Percentiles rank a stretch among this genome's conserved stretches.
Conservation (phyloP, 2,329 filamentous ascomycete species). For the Fusarium staphyleae region DNA sequence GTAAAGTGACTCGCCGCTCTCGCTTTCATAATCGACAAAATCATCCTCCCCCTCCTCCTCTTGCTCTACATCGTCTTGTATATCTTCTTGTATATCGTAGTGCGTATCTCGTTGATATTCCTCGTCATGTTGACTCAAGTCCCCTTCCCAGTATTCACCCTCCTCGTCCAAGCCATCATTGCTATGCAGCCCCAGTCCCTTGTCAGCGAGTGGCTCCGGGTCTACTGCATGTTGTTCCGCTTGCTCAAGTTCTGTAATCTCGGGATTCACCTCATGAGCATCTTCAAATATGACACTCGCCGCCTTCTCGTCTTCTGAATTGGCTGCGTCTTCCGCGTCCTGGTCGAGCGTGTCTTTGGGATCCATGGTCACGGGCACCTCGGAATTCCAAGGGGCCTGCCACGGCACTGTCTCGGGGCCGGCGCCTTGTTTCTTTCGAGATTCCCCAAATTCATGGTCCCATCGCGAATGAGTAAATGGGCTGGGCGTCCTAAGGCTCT, state of each 20-base stretch:
- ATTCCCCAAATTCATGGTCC: constrained; percentile 43
- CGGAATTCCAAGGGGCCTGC: constrained; percentile 26
- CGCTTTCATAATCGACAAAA: constrained; percentile 58
- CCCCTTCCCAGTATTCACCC: constrained; percentile 23
- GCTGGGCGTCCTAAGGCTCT: constrained; percentile 76
- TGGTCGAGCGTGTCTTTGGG: constrained; percentile 1
- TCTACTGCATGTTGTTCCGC: background rate
- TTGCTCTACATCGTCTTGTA: constrained; percentile 45
- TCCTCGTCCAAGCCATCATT: constrained; percentile 47
- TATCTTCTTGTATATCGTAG: background rate
- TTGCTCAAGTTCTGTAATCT: background rate
- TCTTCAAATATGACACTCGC: constrained; percentile 17
- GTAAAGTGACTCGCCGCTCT: constrained; percentile 70
- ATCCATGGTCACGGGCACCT: constrained; percentile 21
- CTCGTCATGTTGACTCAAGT: constrained; percentile 11
- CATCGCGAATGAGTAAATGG: constrained; percentile 75
- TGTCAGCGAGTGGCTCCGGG: constrained; percentile 26
- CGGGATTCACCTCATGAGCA: background rate
- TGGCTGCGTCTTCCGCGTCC: constrained; percentile 6
- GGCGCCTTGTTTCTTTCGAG: constrained; percentile 28
- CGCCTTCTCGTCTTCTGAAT: constrained; percentile 14
- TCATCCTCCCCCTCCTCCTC: constrained; percentile 49
- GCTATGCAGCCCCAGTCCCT: constrained; percentile 5
- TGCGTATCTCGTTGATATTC: constrained; percentile 36
- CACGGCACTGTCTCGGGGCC: constrained; percentile 30